Evolutionary conservation across 768 basidiomycete species (phyloP).

Genomic region (Dioszegia aurantiaca): DNA sequence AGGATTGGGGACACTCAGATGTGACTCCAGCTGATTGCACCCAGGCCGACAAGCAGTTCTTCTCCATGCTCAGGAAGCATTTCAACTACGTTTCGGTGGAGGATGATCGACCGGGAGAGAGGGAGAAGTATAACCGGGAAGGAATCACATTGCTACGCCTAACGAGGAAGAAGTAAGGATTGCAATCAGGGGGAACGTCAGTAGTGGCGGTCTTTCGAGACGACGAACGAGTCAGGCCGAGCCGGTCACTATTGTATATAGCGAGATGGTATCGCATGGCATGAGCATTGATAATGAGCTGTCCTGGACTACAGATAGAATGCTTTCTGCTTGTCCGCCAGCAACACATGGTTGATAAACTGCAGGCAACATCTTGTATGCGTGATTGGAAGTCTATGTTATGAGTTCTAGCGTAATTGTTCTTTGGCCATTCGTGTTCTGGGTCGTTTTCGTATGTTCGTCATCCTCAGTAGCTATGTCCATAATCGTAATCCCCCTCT

Average conservation of each 20-base stretch:
- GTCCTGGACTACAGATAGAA: no score
- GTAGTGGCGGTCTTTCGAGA: no score
- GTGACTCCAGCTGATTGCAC: background rate
- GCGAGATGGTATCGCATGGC: no score
- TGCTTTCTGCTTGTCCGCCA: no score
- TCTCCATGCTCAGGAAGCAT: conserved; percentile 69
- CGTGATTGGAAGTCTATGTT: no score
- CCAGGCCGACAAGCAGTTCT: conserved; percentile 86
- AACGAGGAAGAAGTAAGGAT: conserved; percentile 14
- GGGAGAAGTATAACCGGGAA: conserved; percentile 43
- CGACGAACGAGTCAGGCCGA: no score
- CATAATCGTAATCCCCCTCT: conserved; percentile 22
- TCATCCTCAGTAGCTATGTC: background rate
- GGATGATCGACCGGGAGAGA: conserved; percentile 45
- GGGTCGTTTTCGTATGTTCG: background rate
- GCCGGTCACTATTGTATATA: conserved; percentile 7
- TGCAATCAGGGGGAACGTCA: background rate
- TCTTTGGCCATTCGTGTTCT: no score
- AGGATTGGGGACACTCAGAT: no score
- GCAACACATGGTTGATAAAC: no score
- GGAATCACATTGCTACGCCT: conserved; percentile 45
- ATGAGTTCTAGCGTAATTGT: no score
- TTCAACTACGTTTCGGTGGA: conserved; percentile 58
- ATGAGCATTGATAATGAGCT: no score
- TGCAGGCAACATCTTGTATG: no score